Evolutionary conservation across 495 filamentous ascomycete genomes (phyloP), one percentile per base, ranked within the genome.

Genomic region (Xylona heveae): DNA sequence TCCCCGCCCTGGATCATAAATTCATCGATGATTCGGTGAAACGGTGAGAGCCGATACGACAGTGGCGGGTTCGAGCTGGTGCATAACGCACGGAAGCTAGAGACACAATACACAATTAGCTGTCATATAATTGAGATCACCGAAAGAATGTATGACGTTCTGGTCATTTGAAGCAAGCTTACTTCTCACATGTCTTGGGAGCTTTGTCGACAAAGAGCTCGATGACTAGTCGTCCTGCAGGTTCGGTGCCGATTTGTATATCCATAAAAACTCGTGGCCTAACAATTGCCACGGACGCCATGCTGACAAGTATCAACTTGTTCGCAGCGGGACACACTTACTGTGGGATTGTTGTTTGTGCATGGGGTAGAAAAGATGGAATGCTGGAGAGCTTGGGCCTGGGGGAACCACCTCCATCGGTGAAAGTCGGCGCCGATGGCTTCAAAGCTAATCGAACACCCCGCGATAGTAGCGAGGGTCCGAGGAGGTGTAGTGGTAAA

Each of bases 1-100:
- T 61, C 57, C 4, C 57, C 57, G 28, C 50, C 55, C 40, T 61
- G 57, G 14, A 61, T 42, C 46, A 61, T 55, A 38, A 61, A 59
- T 17, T 56, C 55, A 14, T 49, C 40, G 37, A 61, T 55, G 26
- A 61, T 38, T 18, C 53, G 47, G 36, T 61, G 57, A 38, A 61
- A 50, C 18, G 44, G 47, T 4, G 54, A 43, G 26, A 38, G 32
- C 28, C 44, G 45, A 42, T 52, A 62, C 21, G 40, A 33, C 12
- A 52, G 31, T 17, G 34, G 27, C 15, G 32, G 23, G 24, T 42
- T 31, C 24, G 45, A 40, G 33, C 47, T 40, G 17, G 42, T 50
- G 31, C 49, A 50, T 19, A 52, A 34, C 18, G 44, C 39, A 19
- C 49, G 47, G 38, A 54, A 54, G 34, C 49, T 54, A 20, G 5